A percentile compares a stretch with the other conserved stretches of the same genome.
Conservation (phyloP, 2,329 filamentous ascomycete genomes). For the Arachnomyces sp. region DNA sequence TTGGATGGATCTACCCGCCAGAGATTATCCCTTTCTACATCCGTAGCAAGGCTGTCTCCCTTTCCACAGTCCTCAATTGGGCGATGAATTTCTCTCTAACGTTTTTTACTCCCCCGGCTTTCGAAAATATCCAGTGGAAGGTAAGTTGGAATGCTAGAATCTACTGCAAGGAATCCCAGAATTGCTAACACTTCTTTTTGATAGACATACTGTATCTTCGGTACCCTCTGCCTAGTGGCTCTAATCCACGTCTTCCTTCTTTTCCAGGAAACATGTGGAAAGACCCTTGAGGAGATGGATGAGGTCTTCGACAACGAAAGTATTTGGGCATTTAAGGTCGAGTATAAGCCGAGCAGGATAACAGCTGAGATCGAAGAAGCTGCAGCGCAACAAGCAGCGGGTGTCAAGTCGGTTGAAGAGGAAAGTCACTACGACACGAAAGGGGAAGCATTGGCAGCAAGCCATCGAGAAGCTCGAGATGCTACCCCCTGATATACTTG, state of each 20-base stretch:
- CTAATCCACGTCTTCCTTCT: conserved; percentile 11
- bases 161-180: too few relatives aligned
- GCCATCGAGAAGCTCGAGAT: too few relatives aligned
- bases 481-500: too few relatives aligned
- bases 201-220: conserved; percentile 27
- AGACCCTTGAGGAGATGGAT: conserved; percentile 13
- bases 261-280: conserved; percentile 11
- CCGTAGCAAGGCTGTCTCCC: conserved; percentile 28
- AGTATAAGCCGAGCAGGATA: too few relatives aligned
- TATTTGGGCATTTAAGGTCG: too few relatives aligned
- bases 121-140: conserved; percentile 22
- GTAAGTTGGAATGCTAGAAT: too few relatives aligned
- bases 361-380: too few relatives aligned
- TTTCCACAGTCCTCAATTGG: conserved; percentile 32
- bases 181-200: too few relatives aligned
- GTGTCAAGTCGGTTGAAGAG: too few relatives aligned
- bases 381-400: too few relatives aligned
- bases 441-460: too few relatives aligned
- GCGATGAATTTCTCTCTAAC: conserved; percentile 27
- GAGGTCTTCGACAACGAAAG: conserved; percentile 7
- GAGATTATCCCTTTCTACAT: conserved; percentile 36
- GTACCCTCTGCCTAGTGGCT: conserved; percentile 18
- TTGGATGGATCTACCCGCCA: conserved; percentile 34
- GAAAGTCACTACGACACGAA: too few relatives aligned
- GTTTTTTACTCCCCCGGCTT: conserved; percentile 21